Evolutionary conservation across 768 basidiomycete species (phyloP).

Genomic region (Asterophora parasitica): DNA sequence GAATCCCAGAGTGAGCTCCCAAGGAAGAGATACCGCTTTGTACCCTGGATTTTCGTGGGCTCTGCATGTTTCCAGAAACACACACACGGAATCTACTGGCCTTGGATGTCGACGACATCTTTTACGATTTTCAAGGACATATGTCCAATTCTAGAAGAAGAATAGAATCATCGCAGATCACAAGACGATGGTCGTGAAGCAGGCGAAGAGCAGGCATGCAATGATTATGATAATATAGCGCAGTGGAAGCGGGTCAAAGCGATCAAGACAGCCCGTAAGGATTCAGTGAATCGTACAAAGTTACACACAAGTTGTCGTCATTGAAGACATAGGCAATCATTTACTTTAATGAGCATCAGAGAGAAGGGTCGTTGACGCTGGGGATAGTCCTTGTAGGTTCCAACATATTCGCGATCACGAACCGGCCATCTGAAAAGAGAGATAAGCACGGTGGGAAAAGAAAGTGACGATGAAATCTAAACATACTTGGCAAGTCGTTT

Average conservation of each 20-base stretch:
- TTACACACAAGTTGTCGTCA: background rate
- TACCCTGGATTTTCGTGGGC: too few relatives aligned
- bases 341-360: too few relatives aligned
- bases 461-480: background rate
- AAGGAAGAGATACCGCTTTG: too few relatives aligned
- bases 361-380: constrained; percentile 20
- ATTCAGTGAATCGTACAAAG: background rate
- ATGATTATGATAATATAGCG: background rate
- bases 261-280: background rate
- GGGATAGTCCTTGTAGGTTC: constrained; percentile 39
- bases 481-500: constrained; percentile 73
- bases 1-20: too few relatives aligned
- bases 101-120: too few relatives aligned
- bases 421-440: constrained; percentile 36
- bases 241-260: too few relatives aligned
- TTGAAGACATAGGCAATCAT: too few relatives aligned
- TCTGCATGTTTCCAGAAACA: too few relatives aligned
- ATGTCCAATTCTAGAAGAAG: too few relatives aligned
- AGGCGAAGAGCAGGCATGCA: background rate
- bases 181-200: background rate
- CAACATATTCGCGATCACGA: constrained; percentile 40
- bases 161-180: background rate
- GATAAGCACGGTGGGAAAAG: background rate
- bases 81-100: too few relatives aligned
- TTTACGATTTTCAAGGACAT: too few relatives aligned